Percentiles rank a stretch among this genome's conserved stretches.
phyloP scores from a whole-genome alignment of 805 yeast genomes.

The Naumovozyma baii region DNA sequence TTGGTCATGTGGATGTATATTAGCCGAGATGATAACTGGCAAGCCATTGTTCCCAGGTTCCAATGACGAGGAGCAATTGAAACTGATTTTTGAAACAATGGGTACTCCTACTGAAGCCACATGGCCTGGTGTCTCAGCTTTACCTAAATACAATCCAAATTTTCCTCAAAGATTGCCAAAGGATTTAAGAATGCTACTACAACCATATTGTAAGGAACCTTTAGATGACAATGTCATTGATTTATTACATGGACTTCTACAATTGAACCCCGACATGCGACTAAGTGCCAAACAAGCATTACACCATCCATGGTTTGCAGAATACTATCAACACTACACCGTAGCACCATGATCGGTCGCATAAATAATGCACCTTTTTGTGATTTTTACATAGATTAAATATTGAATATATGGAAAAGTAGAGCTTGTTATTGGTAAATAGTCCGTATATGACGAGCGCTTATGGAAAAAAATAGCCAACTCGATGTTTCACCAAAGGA shows the following conservation, averaged over 20 bases:
- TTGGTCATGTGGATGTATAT: conserved; percentile 97
- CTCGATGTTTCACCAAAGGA: too few relatives aligned
- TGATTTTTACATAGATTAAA: too few relatives aligned
- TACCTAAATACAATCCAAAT: conserved; percentile 89
- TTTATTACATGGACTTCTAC: conserved; percentile 33
- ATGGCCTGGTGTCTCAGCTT: conserved; percentile 88
- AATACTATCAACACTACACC: conserved; percentile 21
- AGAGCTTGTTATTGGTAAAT: too few relatives aligned
- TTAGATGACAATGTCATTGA: conserved; percentile 26
- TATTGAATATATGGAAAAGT: too few relatives aligned
- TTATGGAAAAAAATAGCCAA: too few relatives aligned
- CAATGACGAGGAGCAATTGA: conserved; percentile 94
- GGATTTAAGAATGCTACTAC: conserved; percentile 38
- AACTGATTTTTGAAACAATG: conserved; percentile 80
- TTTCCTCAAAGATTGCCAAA: conserved; percentile 85
- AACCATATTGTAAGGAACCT: conserved; percentile 19
- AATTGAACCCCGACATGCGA: conserved; percentile 44
- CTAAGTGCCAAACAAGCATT: conserved; percentile 45
- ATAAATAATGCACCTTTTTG: too few relatives aligned
- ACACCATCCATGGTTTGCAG: conserved; percentile 35
- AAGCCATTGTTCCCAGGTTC: conserved; percentile 96
- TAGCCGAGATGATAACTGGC: conserved; percentile 95
- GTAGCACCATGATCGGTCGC: not conserved
- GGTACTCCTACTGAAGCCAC: conserved; percentile 90
- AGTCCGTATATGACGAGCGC: too few relatives aligned